Percentiles rank a stretch among this genome's conserved stretches.
phyloP scores from a whole-genome alignment of 345 rosid genomes.

The Euphorbia pulcherrima region DNA sequence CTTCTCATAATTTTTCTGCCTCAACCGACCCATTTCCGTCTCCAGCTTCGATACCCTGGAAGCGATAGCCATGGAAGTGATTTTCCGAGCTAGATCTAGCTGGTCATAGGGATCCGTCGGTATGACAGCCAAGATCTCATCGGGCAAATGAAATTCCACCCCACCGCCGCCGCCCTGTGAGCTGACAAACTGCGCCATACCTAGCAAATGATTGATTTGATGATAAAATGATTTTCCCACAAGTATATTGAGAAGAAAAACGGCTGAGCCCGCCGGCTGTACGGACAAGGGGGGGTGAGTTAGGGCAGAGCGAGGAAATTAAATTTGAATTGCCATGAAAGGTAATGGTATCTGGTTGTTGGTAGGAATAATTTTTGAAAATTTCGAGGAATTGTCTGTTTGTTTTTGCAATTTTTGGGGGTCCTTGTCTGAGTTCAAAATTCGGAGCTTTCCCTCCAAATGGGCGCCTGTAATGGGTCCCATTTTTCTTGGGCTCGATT shows the following conservation, averaged over 20 bases:
- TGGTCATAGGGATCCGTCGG: slow-evolving; percentile 89
- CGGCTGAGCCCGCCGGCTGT: neutral
- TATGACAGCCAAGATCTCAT: slow-evolving; percentile 71
- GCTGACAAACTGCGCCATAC: slow-evolving; percentile 33
- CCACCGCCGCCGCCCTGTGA: slow-evolving; percentile 21
- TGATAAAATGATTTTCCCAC: neutral
- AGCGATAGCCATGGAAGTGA: slow-evolving; percentile 92
- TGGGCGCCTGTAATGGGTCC: neutral
- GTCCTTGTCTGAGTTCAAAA: slow-evolving; percentile 5
- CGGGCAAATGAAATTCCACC: slow-evolving; percentile 59
- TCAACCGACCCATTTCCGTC: slow-evolving; percentile 51
- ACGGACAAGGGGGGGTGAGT: neutral
- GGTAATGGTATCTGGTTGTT: slow-evolving; percentile 4
- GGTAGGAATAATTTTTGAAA: neutral
- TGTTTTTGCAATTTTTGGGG: neutral
- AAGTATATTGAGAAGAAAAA: neutral
- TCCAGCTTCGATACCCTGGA: slow-evolving; percentile 84
- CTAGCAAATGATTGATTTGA: neutral
- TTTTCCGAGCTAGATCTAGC: slow-evolving; percentile 94
- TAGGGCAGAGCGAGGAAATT: neutral
- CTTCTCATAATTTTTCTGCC: slow-evolving; percentile 54
- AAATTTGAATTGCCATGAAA: neutral
- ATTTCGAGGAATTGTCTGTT: neutral
- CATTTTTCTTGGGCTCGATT: too few species aligned
- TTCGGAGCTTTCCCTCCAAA: slow-evolving; percentile 10